Evolutionary conservation across 2,329 filamentous ascomycete species (phyloP), one percentile per base, ranked within the genome.

Genomic region (Talaromyces islandicus): DNA sequence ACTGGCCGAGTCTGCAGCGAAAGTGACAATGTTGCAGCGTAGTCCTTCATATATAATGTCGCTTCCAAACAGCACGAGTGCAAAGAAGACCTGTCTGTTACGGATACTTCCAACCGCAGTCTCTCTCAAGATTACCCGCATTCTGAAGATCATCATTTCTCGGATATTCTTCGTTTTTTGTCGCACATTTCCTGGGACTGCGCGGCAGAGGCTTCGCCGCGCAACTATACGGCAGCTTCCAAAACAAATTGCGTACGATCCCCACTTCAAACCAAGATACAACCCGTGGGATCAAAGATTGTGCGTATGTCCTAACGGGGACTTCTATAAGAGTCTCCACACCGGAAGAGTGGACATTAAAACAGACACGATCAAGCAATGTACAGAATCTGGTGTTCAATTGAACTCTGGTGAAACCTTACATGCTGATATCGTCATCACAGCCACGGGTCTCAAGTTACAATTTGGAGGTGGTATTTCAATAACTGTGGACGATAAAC

Each of bases 311-410:
- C 38, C 38, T 43, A 21, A 43, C 9, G 38, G 38, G 19, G 38
- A 43, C 38, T 43, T 43, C 19, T 43, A 43, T 21, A n/a, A 17
- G 14, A n/a, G 17, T 43, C 14, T 43, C 38, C 38, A 21, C 17
- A 43, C 17, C 9, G 38, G 38, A 21, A 43, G 19, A 43, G 38
- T 21, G 19, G 19, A 21, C 38, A 21, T 43, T 14, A 43, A 43
- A 11, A 43, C 38, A 17, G 19, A 21, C 38, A 43, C 83, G 19
- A 43, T 43, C 38, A 21, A 43, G 2, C 5, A 17, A 17, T n/a
- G 14, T 43, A 43, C 38, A 12, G 17, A 17, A 21, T 21, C 14
- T 21, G 19, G 38, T 21, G 19, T 43, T n/a, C 14, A 43, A 11
- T 21, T 43, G 19, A 43, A 17, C 19, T 43, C 38, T 21, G 38